Conservation (phyloP, 2,329 filamentous ascomycete species). For the Calycina herbarum region DNA sequence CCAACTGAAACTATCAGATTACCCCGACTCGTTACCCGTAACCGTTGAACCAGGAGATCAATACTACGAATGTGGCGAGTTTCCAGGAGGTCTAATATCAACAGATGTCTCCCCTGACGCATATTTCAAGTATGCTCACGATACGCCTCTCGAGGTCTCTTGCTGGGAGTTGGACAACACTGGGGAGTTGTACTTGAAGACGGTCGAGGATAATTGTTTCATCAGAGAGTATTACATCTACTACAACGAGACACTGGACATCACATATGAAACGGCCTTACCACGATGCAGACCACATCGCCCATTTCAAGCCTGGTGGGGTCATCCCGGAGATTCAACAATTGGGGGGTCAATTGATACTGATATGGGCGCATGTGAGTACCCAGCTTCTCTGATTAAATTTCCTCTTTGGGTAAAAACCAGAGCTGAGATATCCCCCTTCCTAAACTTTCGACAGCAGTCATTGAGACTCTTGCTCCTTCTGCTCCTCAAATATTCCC, state of each 20-base stretch:
- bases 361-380: constrained; percentile 8
- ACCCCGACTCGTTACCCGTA: not conserved
- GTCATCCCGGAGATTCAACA: constrained; percentile 2
- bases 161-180: constrained; percentile 12
- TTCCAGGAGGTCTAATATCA: constrained; percentile 1
- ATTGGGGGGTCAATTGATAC: constrained; percentile 4
- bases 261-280: constrained; percentile 1
- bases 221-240: constrained; percentile 11
- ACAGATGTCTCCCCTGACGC: constrained; percentile 1
- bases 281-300: constrained; percentile 8
- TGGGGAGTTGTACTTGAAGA: constrained; percentile 7
- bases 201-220: constrained; percentile 11
- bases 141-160: constrained; percentile 1
- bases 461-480: no score
- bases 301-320: constrained; percentile 10
- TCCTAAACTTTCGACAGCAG: no score
- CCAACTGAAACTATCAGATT: not conserved
- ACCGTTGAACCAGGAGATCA: constrained; percentile 12
- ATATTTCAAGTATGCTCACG: constrained; percentile 9
- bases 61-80: constrained; percentile 12
- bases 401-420: no score
- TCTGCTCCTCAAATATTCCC: no score
- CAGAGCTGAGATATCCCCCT: no score
- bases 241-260: constrained; percentile 13
- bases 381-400: no score